Base-by-base conservation (phyloP, 768 basidiomycete species). In the Solioccasus polychromus region DNA sequence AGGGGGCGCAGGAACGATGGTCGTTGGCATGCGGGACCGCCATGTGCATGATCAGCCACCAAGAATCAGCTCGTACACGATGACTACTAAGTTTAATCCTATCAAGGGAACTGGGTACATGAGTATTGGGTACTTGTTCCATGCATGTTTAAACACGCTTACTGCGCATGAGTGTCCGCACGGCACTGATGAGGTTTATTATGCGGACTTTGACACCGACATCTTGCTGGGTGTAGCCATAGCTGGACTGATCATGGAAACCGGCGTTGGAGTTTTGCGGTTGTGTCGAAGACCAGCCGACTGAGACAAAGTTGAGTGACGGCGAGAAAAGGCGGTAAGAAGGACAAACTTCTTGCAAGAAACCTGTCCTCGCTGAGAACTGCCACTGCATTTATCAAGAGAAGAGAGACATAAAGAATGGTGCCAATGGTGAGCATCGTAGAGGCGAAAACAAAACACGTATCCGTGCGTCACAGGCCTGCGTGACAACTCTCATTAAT, bases 161-260 rank as follows among this genome's bases (percentile, higher is more conserved):
- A 99, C 95, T 92, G 67, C 95, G 82, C 90, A 98, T 91, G 58
- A 99, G 76, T 36, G 95, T 98, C 69, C 95, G 77, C 49, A 97
- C 92, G 29, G 95, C 95, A 57, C 88, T 82, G 52, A 97, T 96
- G 58, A 99, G 80, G 71, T 90, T 89, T 63, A 98, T 82, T 49
- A 97, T 66, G 59, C 90, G 80, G 51, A 80, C 79, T 71, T 97
- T 97, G 51, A 97, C 69, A 17, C 88, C 77, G 36, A 80, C 72
- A 19, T 92, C 85, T 28, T 58, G 71, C 47, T 74, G 76, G 45
- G 71, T 75, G 29, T 59, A 71, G 25, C 78, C 76, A 54, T 79
- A 82, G 28, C 78, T 78, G 45, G 72, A 70, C 58, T 83, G 83
- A 57, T 85, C 86, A 41, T 83, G 78, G 61, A 78, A 89, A 10